These are phyloP conservation scores for Trypanosoma cruzi DNA, from an alignment of 208 protist species.

Conservation along the genomic window DNA sequence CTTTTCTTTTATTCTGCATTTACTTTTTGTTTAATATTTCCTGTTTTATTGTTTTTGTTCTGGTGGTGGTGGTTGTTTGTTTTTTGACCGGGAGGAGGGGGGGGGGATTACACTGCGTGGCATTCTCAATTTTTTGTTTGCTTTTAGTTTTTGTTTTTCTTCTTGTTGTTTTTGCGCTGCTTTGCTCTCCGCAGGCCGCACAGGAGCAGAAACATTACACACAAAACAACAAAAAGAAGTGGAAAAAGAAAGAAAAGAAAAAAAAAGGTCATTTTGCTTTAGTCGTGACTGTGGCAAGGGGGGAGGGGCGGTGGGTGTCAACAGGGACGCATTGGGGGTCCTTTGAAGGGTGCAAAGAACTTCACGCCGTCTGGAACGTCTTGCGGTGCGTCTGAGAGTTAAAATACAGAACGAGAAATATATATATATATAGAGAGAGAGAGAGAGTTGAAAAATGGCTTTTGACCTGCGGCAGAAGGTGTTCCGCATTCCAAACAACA, in stretches of 20 bases:
- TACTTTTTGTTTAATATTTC: no score
- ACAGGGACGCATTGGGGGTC: no score
- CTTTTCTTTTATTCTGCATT: no score
- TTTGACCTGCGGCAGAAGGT: constrained; percentile 81
- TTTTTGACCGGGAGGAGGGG: not conserved
- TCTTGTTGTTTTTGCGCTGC: constrained; percentile 2
- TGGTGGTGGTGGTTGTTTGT: not conserved
- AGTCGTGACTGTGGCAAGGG: no score
- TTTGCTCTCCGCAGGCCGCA: no score
- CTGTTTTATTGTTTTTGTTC: constrained; percentile 9
- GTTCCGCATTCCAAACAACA: constrained; percentile 70
- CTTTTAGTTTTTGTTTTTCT: constrained; percentile 9
- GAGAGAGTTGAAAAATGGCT: constrained; percentile 21
- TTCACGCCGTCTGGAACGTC: no score
- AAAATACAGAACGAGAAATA: not conserved
- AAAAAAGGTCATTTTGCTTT: no score
- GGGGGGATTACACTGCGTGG: not conserved
- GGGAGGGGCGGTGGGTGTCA: no score
- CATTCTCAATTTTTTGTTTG: constrained; percentile 10
- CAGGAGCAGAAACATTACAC: no score
- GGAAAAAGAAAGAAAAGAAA: no score
- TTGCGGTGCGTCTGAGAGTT: not conserved
- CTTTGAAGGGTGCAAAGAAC: no score
- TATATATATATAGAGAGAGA: not conserved
- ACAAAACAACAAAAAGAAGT: not conserved